Conservation (phyloP, 2,329 filamentous ascomycete genomes). For the Neofusicoccum cordaticola region DNA sequence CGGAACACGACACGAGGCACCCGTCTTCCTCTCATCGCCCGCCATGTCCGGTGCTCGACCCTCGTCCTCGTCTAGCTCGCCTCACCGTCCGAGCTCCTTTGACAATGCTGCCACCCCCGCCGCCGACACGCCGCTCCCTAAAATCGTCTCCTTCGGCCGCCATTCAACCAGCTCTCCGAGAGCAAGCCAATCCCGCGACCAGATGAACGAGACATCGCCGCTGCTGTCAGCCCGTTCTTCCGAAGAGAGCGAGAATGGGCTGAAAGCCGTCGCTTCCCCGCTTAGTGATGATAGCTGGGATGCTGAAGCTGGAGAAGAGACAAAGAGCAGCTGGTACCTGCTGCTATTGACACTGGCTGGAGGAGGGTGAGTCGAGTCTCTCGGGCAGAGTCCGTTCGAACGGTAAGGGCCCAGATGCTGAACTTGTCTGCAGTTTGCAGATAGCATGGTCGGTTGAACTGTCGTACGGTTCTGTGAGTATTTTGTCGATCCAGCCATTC, state of each 20-base stretch:
- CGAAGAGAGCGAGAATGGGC: slow-evolving; percentile 30
- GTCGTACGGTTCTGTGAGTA: slow-evolving; percentile 75
- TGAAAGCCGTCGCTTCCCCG: slow-evolving; percentile 33
- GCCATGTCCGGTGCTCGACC: slow-evolving; percentile 5
- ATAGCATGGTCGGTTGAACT: slow-evolving; percentile 95
- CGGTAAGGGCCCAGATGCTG: not conserved
- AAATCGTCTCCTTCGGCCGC: slow-evolving; percentile 37
- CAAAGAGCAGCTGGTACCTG: slow-evolving; percentile 82
- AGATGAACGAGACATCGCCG: slow-evolving; percentile 35
- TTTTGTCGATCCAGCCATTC: not conserved
- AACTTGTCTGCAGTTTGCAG: slow-evolving; percentile 61
- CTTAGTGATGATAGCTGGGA: slow-evolving; percentile 41
- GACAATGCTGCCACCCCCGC: slow-evolving; percentile 18
- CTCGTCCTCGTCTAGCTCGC: not conserved
- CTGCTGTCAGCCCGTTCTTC: slow-evolving; percentile 31
- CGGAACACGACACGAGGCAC: not conserved
- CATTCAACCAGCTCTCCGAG: slow-evolving; percentile 20
- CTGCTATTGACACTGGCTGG: slow-evolving; percentile 82
- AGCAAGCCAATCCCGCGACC: slow-evolving; percentile 21
- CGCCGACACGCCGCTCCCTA: slow-evolving; percentile 26
- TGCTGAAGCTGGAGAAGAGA: slow-evolving; percentile 54
- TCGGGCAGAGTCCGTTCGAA: not conserved
- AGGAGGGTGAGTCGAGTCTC: slow-evolving; percentile 56
- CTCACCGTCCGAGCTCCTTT: not conserved
- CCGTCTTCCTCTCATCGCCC: not conserved